Evolutionary conservation across 2,329 filamentous ascomycete species (phyloP).

Genomic region (Tricladium varicosporioides): DNA sequence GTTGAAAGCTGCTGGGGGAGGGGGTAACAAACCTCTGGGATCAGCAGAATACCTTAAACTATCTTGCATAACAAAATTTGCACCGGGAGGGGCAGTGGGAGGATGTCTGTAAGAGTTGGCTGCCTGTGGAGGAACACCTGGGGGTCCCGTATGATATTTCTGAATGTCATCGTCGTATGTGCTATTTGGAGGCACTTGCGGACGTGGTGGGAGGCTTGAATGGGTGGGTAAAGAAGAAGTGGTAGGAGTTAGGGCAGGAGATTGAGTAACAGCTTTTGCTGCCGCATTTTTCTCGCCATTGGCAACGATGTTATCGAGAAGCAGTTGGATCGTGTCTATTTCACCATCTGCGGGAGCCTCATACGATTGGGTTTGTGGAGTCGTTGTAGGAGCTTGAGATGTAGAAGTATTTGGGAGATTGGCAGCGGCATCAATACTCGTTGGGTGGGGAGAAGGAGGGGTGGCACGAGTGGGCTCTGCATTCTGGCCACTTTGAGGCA

Average conservation of each 20-base stretch:
- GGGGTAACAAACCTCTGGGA: conserved; percentile 33
- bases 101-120: conserved; percentile 29
- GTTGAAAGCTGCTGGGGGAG: conserved; percentile 34
- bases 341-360: conserved; percentile 31
- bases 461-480: conserved; percentile 23
- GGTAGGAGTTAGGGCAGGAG: conserved; percentile 23
- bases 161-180: conserved; percentile 31
- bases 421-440: conserved; percentile 11
- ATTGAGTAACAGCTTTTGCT: conserved; percentile 15
- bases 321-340: conserved; percentile 36
- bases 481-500: conserved; percentile 12
- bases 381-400: conserved; percentile 19
- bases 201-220: conserved; percentile 36
- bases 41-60: conserved; percentile 35
- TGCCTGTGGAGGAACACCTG: conserved; percentile 26
- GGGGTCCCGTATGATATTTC: conserved; percentile 31
- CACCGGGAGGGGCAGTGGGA: conserved; percentile 29
- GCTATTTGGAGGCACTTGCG: conserved; percentile 31
- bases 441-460: conserved; percentile 17
- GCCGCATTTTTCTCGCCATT: conserved; percentile 35
- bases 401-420: conserved; percentile 18
- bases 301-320: conserved; percentile 38
- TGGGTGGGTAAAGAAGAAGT: conserved; percentile 30
- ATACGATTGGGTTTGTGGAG: conserved; percentile 23
- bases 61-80: conserved; percentile 30